Evolutionary conservation across 768 basidiomycete genomes (phyloP).

Genomic region (Pisolithus orientalis): DNA sequence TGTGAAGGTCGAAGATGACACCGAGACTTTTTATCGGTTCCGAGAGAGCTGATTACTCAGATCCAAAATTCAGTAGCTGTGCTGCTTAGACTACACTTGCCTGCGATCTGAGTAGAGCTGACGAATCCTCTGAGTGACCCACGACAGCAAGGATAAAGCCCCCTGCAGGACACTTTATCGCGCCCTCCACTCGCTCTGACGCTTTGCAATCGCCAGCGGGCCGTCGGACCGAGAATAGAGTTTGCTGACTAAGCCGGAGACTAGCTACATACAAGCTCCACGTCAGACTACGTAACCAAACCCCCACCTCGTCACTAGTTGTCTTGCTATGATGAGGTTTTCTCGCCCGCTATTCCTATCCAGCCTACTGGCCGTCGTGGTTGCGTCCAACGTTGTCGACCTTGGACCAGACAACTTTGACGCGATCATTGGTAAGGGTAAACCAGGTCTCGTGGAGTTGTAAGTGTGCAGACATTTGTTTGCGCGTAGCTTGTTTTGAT

Average conservation of each 20-base stretch:
- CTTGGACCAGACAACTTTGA: slow-evolving; percentile 75
- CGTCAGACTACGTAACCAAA: slow-evolving; percentile 14
- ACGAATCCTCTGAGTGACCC: too few species aligned
- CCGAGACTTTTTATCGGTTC: too few species aligned
- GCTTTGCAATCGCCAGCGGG: too few species aligned
- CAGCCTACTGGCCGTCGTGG: slow-evolving; percentile 47
- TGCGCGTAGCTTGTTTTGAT: background rate
- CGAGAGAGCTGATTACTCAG: too few species aligned
- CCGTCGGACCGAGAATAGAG: background rate
- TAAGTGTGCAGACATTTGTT: slow-evolving; percentile 35
- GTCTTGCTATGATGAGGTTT: slow-evolving; percentile 44
- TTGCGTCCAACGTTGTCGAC: slow-evolving; percentile 81
- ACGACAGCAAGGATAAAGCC: too few species aligned
- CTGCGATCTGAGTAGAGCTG: too few species aligned
- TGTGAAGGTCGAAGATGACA: too few species aligned
- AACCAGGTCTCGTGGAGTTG: slow-evolving; percentile 88
- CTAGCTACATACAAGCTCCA: slow-evolving; percentile 15
- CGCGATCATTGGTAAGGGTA: slow-evolving; percentile 65
- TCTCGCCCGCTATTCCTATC: slow-evolving; percentile 49
- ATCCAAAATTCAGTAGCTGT: too few species aligned
- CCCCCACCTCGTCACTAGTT: slow-evolving; percentile 18
- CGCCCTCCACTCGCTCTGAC: too few species aligned
- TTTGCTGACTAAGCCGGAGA: slow-evolving; percentile 5
- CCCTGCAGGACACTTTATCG: too few species aligned
- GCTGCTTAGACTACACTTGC: too few species aligned